Conservation (phyloP, 495 filamentous ascomycete species). For the Penicillium diatomitis region DNA sequence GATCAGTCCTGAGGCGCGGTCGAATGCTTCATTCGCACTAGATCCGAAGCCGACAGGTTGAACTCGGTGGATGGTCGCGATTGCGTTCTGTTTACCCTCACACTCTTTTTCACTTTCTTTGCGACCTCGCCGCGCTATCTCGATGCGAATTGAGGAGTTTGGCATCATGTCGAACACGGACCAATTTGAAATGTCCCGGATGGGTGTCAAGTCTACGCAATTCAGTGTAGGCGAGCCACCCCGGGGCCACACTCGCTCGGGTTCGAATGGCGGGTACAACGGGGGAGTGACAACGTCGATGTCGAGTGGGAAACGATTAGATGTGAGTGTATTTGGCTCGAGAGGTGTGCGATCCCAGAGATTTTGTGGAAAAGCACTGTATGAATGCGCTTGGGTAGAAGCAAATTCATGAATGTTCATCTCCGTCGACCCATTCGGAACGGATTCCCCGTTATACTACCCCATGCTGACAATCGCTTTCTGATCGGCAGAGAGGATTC, state of each 20-base stretch:
- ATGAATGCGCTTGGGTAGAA: no score
- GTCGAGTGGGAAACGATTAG: slow-evolving; percentile 9
- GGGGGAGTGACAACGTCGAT: slow-evolving; percentile 9
- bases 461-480: not conserved
- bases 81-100: no score
- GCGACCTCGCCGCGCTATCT: no score
- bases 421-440: no score
- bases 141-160: not conserved
- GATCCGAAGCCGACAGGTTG: no score
- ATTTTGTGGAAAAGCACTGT: no score
- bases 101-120: not conserved
- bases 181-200: slow-evolving; percentile 6
- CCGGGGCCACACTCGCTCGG: slow-evolving; percentile 1
- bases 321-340: slow-evolving; percentile 1
- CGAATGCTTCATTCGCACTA: no score
- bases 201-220: slow-evolving; percentile 7
- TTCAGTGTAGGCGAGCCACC: not conserved
- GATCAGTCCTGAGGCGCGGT: no score
- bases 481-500: slow-evolving; percentile 15
- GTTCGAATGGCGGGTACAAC: slow-evolving; percentile 3
- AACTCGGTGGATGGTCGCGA: no score
- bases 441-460: not conserved
- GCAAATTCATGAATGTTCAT: no score
- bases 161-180: slow-evolving; percentile 4
- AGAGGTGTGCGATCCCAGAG: no score